These are phyloP conservation scores for Hypoxylon crocopeplum DNA, from an alignment of 495 filamentous ascomycete species.

Conservation along the genomic window DNA sequence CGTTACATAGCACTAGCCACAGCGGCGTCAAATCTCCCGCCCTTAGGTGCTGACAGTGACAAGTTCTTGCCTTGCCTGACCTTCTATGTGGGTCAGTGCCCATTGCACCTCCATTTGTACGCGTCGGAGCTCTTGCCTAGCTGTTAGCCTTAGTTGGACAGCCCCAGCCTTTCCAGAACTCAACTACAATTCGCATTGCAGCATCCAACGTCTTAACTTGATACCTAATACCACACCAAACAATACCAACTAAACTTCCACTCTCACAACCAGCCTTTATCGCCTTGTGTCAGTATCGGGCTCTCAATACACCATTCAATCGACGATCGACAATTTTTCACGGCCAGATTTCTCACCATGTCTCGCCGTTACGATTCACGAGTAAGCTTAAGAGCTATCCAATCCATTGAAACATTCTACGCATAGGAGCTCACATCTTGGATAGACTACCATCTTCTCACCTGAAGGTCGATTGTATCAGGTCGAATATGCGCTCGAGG, in stretches of 20 bases:
- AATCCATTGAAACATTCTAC: slow-evolving; percentile 1
- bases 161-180: slow-evolving; percentile 8
- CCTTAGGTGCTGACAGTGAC: too few relatives aligned
- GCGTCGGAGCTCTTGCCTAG: slow-evolving; percentile 41
- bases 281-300: background rate
- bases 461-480: slow-evolving; percentile 98
- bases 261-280: background rate
- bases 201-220: slow-evolving; percentile 1
- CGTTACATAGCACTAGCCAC: too few relatives aligned
- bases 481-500: slow-evolving; percentile 98
- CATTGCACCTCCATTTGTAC: slow-evolving; percentile 9
- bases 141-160: slow-evolving; percentile 20
- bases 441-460: slow-evolving; percentile 98
- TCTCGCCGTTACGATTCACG: slow-evolving; percentile 98
- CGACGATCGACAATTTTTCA: slow-evolving; percentile 6
- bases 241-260: background rate
- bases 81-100: background rate
- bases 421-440: slow-evolving; percentile 49
- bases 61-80: too few relatives aligned
- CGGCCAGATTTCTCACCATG: slow-evolving; percentile 61
- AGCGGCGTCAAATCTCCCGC: too few relatives aligned
- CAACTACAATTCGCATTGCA: too few relatives aligned
- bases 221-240: slow-evolving; percentile 7
- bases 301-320: background rate
- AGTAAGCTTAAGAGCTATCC: slow-evolving; percentile 60